Conservation (phyloP, 768 basidiomycete genomes). For the Leccinum olivaceopallidum region DNA sequence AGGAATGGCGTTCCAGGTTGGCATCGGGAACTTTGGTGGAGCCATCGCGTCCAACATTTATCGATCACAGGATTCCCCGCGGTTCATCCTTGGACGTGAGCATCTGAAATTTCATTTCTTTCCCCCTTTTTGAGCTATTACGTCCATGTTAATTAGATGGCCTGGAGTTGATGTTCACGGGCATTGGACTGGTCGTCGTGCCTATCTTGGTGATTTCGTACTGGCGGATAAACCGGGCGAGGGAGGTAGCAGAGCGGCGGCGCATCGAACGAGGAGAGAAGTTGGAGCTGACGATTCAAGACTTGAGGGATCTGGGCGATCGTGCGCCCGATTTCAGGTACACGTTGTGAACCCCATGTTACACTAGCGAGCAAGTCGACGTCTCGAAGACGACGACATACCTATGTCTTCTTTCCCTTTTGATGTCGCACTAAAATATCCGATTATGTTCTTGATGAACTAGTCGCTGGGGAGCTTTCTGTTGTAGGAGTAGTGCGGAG, state of each 20-base stretch:
- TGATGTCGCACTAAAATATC: neutral
- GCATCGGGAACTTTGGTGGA: slow-evolving; percentile 60
- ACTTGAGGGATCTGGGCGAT: slow-evolving; percentile 49
- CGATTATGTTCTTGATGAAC: neutral
- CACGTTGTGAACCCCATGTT: slow-evolving; percentile 35
- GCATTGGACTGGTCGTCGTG: slow-evolving; percentile 56
- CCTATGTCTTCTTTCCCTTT: neutral
- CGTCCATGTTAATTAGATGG: slow-evolving; percentile 41
- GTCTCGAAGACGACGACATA: neutral
- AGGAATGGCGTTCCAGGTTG: slow-evolving; percentile 59
- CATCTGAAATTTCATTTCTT: neutral
- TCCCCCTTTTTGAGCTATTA: neutral
- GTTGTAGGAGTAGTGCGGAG: neutral
- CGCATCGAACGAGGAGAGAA: slow-evolving; percentile 23
- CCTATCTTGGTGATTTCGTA: slow-evolving; percentile 52
- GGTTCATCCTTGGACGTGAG: slow-evolving; percentile 64
- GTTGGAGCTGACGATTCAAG: slow-evolving; percentile 12
- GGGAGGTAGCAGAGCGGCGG: slow-evolving; percentile 37
- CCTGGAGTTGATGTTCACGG: slow-evolving; percentile 66
- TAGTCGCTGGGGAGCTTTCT: neutral
- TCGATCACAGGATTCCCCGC: slow-evolving; percentile 56
- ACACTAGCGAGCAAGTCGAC: neutral
- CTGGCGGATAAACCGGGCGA: slow-evolving; percentile 52
- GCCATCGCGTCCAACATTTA: slow-evolving; percentile 67
- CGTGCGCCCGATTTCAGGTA: slow-evolving; percentile 66